Base-by-base conservation (phyloP, 148 eudicot genomes). In the Persicaria tinctoria region DNA sequence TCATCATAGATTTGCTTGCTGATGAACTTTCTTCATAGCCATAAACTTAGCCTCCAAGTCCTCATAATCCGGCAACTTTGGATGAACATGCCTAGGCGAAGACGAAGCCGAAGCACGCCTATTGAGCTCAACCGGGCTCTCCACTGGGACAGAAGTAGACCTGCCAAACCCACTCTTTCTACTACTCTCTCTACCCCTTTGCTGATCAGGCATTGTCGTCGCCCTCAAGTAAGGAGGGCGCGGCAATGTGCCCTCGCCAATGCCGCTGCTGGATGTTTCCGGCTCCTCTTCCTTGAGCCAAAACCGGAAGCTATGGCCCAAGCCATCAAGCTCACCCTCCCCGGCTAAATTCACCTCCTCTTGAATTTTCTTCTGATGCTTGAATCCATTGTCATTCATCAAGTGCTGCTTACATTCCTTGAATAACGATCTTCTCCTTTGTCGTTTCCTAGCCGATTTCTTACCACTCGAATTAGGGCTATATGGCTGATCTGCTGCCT, bases 61-160 rank as follows among this genome's bases (percentile, higher is more conserved):
- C 23, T 75, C 78, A 75, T 75, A 75, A 51, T 75, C 78, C 4
- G 78, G 78, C 59, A 75, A 10, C 62, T 75, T 75, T 66, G 78
- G 78, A 66, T 75, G 78, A 23, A 75, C 78, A 51, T 75, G 72
- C n/a, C 78, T 23, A 46, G 71, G 51, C 11, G 78, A 75, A 32
- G 41, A 32, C 41, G 41, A 32, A 32, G 41, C 2, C n/a, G 18
- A 45, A 12, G 7, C 70, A 4, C 51, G 7, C 20, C 70, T 49
- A 45, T 13, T 62, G 77, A 56, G 13, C 13, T 59, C 63, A 8
- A 1, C 12, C 0, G 32, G 76, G 12, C 13, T 50, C 41, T 16
- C 76, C 17, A n/a, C 3, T 38, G 68, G 76, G 8, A 74, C 17
- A 8, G 68, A 74, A 44, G 9, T 44, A 6, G 76, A 57, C 51